Conservation (phyloP, 2,329 filamentous ascomycete species). For the Sordariomycetes sp. region DNA sequence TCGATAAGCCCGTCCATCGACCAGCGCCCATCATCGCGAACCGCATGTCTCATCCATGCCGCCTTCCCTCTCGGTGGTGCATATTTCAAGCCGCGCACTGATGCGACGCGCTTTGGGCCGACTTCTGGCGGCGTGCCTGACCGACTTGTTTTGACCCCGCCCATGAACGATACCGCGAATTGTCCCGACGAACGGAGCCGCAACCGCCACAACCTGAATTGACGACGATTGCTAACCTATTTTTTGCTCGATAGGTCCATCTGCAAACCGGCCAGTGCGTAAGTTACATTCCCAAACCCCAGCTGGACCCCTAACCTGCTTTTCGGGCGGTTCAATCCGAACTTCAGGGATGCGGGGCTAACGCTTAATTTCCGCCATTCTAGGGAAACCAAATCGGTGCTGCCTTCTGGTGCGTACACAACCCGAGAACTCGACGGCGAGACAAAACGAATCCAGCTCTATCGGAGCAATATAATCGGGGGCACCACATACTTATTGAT, state of each 20-base stretch:
- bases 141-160: slow-evolving; percentile 1
- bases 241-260: slow-evolving; percentile 72
- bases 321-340: background rate
- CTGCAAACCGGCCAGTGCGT: slow-evolving; percentile 99
- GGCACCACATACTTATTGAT: slow-evolving; percentile 23
- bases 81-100: background rate
- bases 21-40: background rate
- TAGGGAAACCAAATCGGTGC: slow-evolving; percentile 99
- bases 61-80: background rate
- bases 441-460: background rate
- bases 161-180: background rate
- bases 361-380: slow-evolving; percentile 15
- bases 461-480: background rate
- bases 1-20: background rate
- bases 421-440: background rate
- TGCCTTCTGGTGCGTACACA: slow-evolving; percentile 83
- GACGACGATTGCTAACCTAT: slow-evolving; percentile 40
- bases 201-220: background rate
- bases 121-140: background rate
- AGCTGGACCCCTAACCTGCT: background rate
- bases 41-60: background rate
- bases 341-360: slow-evolving; percentile 16
- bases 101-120: slow-evolving; percentile 21
- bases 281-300: slow-evolving; percentile 22
- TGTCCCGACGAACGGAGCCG: background rate